phyloP scores from a whole-genome alignment of 2,329 filamentous ascomycete species.

The Colletotrichum eremochloae region DNA sequence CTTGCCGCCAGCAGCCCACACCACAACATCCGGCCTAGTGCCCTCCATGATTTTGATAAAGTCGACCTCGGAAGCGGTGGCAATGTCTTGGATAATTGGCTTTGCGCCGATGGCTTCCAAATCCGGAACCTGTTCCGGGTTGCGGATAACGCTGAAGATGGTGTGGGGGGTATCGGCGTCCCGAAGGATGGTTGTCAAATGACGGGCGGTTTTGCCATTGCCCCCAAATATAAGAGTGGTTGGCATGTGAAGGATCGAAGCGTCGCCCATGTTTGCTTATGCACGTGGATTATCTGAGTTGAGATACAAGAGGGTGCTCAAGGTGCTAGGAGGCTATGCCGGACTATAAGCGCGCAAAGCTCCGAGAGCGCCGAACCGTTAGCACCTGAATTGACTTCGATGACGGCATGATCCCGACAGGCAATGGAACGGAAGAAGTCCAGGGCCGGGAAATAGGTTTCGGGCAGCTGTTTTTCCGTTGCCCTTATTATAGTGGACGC shows the following conservation, averaged over 20 bases:
- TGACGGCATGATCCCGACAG: constrained; percentile 32
- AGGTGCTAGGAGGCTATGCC: too few relatives aligned
- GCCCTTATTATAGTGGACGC: too few relatives aligned
- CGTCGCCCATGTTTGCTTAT: constrained; percentile 38
- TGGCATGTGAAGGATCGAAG: constrained; percentile 43
- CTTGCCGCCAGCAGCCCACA: constrained; percentile 51
- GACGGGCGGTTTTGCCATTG: constrained; percentile 46
- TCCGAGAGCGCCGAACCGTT: background rate
- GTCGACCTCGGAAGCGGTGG: constrained; percentile 53
- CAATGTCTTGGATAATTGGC: constrained; percentile 59
- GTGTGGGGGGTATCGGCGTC: constrained; percentile 36
- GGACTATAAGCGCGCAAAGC: too few relatives aligned
- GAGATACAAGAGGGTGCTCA: too few relatives aligned
- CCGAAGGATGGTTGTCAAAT: constrained; percentile 44
- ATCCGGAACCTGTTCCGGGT: constrained; percentile 50
- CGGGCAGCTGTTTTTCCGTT: background rate
- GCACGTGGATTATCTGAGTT: too few relatives aligned
- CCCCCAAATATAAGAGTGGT: constrained; percentile 47
- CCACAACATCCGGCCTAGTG: constrained; percentile 49
- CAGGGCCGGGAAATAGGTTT: background rate
- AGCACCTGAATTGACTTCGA: background rate
- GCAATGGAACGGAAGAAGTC: constrained; percentile 28
- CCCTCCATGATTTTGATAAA: constrained; percentile 53
- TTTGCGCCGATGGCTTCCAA: constrained; percentile 56
- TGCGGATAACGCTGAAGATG: constrained; percentile 49